phyloP scores from a whole-genome alignment of 1,284 basidiomycete genomes.

The Pterulicium gracile region DNA sequence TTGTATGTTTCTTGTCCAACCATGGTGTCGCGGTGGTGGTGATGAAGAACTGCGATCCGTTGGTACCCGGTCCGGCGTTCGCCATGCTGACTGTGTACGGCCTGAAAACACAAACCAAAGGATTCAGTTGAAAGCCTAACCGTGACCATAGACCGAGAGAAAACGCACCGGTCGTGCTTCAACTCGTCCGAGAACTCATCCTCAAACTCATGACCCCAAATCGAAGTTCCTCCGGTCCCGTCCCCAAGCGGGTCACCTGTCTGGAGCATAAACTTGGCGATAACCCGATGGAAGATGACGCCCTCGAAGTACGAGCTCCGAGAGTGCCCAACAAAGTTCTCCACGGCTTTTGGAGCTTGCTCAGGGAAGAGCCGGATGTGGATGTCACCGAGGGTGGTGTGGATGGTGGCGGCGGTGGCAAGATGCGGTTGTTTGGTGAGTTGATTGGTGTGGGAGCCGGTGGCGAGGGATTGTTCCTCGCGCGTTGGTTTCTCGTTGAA shows the following conservation, averaged over 20 bases:
- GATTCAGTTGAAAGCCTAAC: conserved; percentile 1
- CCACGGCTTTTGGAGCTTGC: conserved; percentile 88
- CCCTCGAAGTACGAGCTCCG: conserved; percentile 89
- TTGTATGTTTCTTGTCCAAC: conserved; percentile 95
- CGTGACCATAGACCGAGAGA: not conserved
- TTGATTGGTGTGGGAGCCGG: conserved; percentile 40
- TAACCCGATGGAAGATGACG: conserved; percentile 95
- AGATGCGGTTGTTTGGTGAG: conserved; percentile 44
- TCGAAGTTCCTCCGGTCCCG: conserved; percentile 92
- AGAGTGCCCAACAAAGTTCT: conserved; percentile 96
- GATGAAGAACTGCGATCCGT: conserved; percentile 97
- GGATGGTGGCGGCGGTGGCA: conserved; percentile 78
- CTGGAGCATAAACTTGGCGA: conserved; percentile 99
- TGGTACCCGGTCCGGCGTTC: conserved; percentile 92
- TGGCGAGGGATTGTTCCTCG: conserved; percentile 89
- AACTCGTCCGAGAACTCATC: conserved; percentile 90
- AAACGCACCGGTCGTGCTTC: conserved; percentile 74
- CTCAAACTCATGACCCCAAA: conserved; percentile 93
- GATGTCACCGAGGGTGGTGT: conserved; percentile 95
- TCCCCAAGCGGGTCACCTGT: conserved; percentile 96
- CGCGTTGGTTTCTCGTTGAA: conserved; percentile 98
- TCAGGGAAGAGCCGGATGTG: conserved; percentile 86
- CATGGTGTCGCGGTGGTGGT: conserved; percentile 94
- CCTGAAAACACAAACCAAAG: conserved; percentile 24
- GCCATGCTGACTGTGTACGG: conserved; percentile 99